These are phyloP conservation scores for Choricystis sp. DNA, from an alignment of 139 green algal species.

Conservation along the genomic window DNA sequence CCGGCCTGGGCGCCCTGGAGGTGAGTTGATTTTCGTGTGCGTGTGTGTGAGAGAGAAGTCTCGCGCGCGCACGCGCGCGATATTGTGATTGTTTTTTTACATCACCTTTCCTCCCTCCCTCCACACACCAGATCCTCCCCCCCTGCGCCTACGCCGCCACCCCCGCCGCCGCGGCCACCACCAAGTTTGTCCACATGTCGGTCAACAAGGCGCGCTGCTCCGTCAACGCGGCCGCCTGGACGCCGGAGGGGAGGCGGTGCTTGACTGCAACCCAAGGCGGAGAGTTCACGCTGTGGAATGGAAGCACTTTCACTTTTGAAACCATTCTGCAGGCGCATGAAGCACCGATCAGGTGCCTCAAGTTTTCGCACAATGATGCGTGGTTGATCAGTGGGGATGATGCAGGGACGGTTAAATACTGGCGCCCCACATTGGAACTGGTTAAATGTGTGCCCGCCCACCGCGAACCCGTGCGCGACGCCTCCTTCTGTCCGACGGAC, in stretches of 20 bases:
- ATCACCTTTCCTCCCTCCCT: background rate
- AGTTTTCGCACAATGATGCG: constrained; percentile 54
- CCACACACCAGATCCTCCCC: background rate
- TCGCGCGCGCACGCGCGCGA: background rate
- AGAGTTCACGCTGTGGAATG: constrained; percentile 84
- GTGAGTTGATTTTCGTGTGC: constrained; percentile 2
- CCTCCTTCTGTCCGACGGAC: constrained; percentile 53
- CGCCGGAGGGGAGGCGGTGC: constrained; percentile 69
- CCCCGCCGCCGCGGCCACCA: background rate
- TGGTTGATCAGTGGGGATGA: constrained; percentile 73
- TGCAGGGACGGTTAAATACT: constrained; percentile 48
- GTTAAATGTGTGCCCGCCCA: constrained; percentile 35
- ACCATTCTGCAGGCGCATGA: constrained; percentile 74
- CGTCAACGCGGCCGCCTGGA: constrained; percentile 61
- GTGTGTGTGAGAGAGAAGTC: background rate
- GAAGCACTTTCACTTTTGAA: constrained; percentile 68
- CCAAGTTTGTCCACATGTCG: background rate
- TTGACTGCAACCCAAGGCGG: constrained; percentile 61
- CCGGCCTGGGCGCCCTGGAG: constrained; percentile 15
- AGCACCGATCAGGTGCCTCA: constrained; percentile 40
- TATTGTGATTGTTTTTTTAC: background rate
- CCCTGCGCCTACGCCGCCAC: background rate
- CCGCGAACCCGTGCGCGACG: constrained; percentile 42
- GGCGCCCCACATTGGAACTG: constrained; percentile 51
- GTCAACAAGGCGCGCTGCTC: constrained; percentile 25